Percentiles rank a stretch among this genome's conserved stretches.
These are phyloP conservation scores for Fraxinus velutina DNA, from an alignment of 305 asterid genomes.

Conservation along the genomic window DNA sequence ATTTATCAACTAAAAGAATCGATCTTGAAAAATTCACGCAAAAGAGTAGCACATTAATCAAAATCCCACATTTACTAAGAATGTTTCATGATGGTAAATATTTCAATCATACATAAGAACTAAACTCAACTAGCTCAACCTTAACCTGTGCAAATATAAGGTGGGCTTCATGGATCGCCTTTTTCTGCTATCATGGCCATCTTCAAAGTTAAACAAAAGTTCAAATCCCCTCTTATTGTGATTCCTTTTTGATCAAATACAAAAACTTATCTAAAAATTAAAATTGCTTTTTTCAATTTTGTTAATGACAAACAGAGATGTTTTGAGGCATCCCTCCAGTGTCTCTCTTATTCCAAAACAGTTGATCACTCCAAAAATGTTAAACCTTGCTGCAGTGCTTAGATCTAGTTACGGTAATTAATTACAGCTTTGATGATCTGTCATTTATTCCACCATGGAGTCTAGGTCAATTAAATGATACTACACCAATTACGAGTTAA, in stretches of 20 bases:
- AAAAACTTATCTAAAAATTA: background rate
- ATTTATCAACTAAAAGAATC: background rate
- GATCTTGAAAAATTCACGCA: background rate
- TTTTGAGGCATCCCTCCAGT: background rate
- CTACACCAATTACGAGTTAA: background rate
- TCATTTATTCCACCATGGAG: background rate
- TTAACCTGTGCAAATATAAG: background rate
- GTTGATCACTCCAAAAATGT: background rate
- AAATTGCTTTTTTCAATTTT: background rate
- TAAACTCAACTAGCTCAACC: background rate
- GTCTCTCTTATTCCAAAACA: background rate
- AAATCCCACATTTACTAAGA: background rate
- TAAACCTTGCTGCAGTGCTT: background rate
- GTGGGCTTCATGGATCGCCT: background rate
- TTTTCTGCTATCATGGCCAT: background rate
- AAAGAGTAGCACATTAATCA: background rate
- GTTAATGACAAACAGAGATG: background rate
- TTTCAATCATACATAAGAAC: background rate
- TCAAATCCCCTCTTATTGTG: background rate
- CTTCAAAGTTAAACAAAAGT: background rate
- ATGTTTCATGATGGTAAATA: background rate
- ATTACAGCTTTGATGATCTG: background rate
- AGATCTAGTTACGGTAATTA: background rate
- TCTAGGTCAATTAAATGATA: background rate
- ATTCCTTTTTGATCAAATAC: background rate